These are phyloP conservation scores for Stachybotrys echinatus DNA, from an alignment of 2,329 filamentous ascomycete genomes.

Conservation along the genomic window DNA sequence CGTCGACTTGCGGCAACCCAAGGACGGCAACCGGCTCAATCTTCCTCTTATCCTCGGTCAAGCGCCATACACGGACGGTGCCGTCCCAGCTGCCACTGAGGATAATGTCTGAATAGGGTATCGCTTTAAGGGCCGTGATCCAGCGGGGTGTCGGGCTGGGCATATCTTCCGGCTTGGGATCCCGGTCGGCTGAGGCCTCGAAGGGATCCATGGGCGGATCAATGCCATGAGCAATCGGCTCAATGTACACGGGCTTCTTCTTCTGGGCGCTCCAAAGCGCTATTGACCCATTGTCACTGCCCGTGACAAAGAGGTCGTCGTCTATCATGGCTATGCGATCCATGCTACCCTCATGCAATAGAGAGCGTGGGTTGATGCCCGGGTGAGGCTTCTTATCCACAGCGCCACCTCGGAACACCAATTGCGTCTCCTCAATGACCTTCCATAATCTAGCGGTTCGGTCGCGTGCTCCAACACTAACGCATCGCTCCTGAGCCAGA, in stretches of 20 bases:
- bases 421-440: conserved; percentile 88
- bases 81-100: conserved; percentile 92
- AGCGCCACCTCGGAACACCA: conserved; percentile 87
- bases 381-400: conserved; percentile 45
- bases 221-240: conserved; percentile 78
- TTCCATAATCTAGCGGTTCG: conserved; percentile 93
- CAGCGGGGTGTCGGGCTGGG: conserved; percentile 69
- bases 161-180: conserved; percentile 55
- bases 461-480: conserved; percentile 86
- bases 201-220: conserved; percentile 65
- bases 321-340: conserved; percentile 89
- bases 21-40: conserved; percentile 69
- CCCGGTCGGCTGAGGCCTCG: conserved; percentile 66
- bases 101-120: conserved; percentile 88
- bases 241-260: conserved; percentile 85
- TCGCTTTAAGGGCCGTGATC: conserved; percentile 81
- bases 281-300: conserved; percentile 83
- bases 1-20: conserved; percentile 29
- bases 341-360: conserved; percentile 76
- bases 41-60: conserved; percentile 76
- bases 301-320: conserved; percentile 85
- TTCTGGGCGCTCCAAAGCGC: conserved; percentile 86
- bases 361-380: conserved; percentile 42
- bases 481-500: conserved; percentile 78
- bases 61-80: conserved; percentile 75